Evolutionary conservation across 305 asterid genomes (phyloP).

Genomic region (Solanum hybrid): DNA sequence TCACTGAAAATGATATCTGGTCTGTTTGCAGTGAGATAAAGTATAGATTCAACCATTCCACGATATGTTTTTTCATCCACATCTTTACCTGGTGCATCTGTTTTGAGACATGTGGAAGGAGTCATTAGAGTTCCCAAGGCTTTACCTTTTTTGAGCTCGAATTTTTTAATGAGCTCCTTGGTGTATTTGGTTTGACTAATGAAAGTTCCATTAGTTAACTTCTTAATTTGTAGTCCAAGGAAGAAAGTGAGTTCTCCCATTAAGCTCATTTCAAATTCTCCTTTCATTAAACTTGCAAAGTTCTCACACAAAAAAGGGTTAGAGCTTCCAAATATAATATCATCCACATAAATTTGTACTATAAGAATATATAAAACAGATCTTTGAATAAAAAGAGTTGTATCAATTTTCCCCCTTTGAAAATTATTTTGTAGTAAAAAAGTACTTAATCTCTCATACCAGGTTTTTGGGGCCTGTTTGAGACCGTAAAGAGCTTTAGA

Average conservation of each 20-base stretch:
- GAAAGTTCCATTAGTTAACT: not conserved
- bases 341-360: not conserved
- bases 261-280: not conserved
- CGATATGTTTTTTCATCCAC: not conserved
- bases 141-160: not conserved
- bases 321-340: not conserved
- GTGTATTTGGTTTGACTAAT: not conserved
- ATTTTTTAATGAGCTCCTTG: too few relatives aligned
- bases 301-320: not conserved
- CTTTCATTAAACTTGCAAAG: not conserved
- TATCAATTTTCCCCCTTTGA: too few relatives aligned
- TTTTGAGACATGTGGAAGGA: not conserved
- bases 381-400: too few relatives aligned
- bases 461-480: not conserved
- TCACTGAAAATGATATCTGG: too few relatives aligned
- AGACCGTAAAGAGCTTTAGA: not conserved
- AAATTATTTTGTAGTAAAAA: too few relatives aligned
- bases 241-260: not conserved
- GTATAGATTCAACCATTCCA: too few relatives aligned
- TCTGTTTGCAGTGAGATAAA: too few relatives aligned
- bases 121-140: not conserved
- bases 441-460: not conserved
- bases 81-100: not conserved
- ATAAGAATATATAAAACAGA: too few relatives aligned
- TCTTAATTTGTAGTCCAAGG: not conserved